Evolutionary conservation across 768 basidiomycete genomes (phyloP).

Genomic region (Exsudoporus frostii): DNA sequence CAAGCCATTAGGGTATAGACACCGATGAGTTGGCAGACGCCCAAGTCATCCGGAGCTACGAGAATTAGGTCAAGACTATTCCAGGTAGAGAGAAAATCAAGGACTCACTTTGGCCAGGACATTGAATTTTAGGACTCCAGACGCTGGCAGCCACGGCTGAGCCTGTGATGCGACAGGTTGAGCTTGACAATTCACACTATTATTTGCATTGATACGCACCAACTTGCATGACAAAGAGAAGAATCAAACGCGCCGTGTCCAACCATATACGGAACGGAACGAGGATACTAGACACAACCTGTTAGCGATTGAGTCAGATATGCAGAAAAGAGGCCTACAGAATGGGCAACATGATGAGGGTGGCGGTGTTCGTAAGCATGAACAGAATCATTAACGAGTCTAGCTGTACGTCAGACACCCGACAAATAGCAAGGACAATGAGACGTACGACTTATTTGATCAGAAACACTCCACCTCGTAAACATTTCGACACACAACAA

Average conservation of each 20-base stretch:
- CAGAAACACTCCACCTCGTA: constrained; percentile 45
- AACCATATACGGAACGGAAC: constrained; percentile 50
- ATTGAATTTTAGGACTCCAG: constrained; percentile 43
- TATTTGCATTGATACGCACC: constrained; percentile 32
- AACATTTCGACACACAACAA: constrained; percentile 46
- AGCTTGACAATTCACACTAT: not conserved
- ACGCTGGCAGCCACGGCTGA: constrained; percentile 41
- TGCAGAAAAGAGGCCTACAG: constrained; percentile 34
- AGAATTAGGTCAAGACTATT: not conserved
- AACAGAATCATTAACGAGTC: constrained; percentile 43
- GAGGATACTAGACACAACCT: constrained; percentile 36
- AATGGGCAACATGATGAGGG: constrained; percentile 39
- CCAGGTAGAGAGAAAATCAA: not conserved
- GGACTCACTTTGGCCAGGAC: constrained; percentile 41
- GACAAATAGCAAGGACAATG: not conserved
- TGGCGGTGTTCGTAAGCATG: constrained; percentile 39
- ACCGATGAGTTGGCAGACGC: constrained; percentile 47
- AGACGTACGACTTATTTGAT: constrained; percentile 43
- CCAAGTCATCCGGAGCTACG: constrained; percentile 39
- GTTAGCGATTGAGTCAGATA: not conserved
- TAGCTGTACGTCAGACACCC: constrained; percentile 1
- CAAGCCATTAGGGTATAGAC: constrained; percentile 47
- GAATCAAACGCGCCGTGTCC: constrained; percentile 48
- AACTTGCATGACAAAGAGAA: constrained; percentile 44
- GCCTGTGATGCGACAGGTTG: constrained; percentile 27